A percentile compares a stretch with the other conserved stretches of the same genome.
Conservation (phyloP, 1,284 basidiomycete species). For the Ceratobasidium sp. region DNA sequence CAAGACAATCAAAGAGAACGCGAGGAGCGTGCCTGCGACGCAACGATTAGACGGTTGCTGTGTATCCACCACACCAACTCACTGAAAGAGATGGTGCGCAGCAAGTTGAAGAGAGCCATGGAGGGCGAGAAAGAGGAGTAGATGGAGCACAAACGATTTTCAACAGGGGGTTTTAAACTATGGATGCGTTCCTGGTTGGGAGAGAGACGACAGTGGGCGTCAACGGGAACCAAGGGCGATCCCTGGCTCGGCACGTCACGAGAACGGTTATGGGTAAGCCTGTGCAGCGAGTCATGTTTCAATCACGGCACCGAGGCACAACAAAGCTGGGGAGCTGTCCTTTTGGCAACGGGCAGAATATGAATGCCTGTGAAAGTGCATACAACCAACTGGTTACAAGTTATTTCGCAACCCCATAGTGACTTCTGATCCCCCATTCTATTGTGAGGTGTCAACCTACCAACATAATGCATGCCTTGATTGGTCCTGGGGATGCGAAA, state of each 20-base stretch:
- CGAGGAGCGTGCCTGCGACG: slow-evolving; percentile 14
- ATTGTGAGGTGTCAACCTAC: not conserved
- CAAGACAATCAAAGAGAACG: slow-evolving; percentile 32
- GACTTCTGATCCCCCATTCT: not conserved
- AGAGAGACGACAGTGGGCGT: not conserved
- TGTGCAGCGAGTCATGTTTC: slow-evolving; percentile 2
- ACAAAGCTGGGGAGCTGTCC: not conserved
- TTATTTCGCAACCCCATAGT: not conserved
- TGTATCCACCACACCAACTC: not conserved
- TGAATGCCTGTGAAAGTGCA: not conserved
- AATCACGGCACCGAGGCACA: slow-evolving; percentile 16
- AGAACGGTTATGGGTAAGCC: slow-evolving; percentile 8
- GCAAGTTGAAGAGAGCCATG: slow-evolving; percentile 13
- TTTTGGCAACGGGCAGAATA: not conserved
- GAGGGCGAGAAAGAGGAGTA: not conserved
- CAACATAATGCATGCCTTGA: not conserved
- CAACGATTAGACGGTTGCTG: not conserved
- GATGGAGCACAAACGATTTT: not conserved
- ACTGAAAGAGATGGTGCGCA: slow-evolving; percentile 9
- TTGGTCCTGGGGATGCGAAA: not conserved
- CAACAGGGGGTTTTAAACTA: not conserved
- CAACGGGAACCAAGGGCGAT: slow-evolving; percentile 1
- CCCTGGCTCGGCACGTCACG: slow-evolving; percentile 18
- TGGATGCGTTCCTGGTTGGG: not conserved
- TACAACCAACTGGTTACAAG: not conserved